Evolutionary conservation across 2,329 filamentous ascomycete species (phyloP).

Genomic region (Ophiostoma australiae): DNA sequence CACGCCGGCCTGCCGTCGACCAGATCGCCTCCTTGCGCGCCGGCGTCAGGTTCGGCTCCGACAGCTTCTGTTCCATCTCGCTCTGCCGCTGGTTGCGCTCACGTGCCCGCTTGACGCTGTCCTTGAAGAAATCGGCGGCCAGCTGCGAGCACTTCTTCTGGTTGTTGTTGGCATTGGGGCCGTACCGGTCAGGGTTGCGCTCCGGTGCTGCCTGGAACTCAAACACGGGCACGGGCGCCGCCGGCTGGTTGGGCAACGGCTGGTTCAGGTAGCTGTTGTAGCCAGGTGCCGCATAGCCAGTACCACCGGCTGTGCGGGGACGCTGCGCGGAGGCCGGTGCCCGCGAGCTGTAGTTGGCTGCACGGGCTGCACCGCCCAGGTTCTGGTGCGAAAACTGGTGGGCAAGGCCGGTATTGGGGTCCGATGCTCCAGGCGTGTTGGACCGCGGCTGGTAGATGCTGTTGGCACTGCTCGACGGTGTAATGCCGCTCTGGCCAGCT

Average conservation of each 20-base stretch:
- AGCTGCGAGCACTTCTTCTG: slow-evolving; percentile 65
- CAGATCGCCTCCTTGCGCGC: slow-evolving; percentile 78
- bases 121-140: slow-evolving; percentile 93
- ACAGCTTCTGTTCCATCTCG: slow-evolving; percentile 81
- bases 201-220: slow-evolving; percentile 77
- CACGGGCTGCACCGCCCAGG: slow-evolving; percentile 66
- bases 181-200: slow-evolving; percentile 77
- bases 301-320: slow-evolving; percentile 75
- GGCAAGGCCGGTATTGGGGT: slow-evolving; percentile 83
- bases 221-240: slow-evolving; percentile 48
- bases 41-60: slow-evolving; percentile 68
- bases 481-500: not conserved
- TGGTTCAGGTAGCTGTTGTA: slow-evolving; percentile 65
- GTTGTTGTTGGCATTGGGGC: slow-evolving; percentile 60
- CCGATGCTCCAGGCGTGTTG: slow-evolving; percentile 54
- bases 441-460: slow-evolving; percentile 48
- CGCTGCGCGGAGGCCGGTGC: slow-evolving; percentile 66
- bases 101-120: slow-evolving; percentile 91
- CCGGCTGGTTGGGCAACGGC: slow-evolving; percentile 56
- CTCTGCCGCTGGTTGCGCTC: slow-evolving; percentile 95
- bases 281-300: slow-evolving; percentile 51
- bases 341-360: slow-evolving; percentile 54
- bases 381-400: slow-evolving; percentile 98
- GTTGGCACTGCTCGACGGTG: slow-evolving; percentile 24
- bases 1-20: slow-evolving; percentile 77